Percentiles rank a stretch among this genome's conserved stretches.
Conservation (phyloP, 441 rosid species). For the Erodium trifolium region DNA sequence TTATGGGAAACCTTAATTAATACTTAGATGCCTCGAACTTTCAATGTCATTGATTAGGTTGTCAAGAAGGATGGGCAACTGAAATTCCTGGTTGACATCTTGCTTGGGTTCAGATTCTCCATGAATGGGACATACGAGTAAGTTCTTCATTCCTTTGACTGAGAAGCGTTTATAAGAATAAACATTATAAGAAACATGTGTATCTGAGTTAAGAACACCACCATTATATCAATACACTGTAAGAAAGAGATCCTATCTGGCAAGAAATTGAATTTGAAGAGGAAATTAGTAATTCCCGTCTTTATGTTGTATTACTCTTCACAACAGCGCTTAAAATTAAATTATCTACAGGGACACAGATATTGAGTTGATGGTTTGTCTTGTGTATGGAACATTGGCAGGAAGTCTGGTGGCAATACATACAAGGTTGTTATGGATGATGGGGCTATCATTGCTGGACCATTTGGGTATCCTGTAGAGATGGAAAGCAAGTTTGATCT, state of each 20-base stretch:
- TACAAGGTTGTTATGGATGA: conserved; percentile 68
- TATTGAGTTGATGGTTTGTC: not conserved
- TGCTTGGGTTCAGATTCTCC: conserved; percentile 76
- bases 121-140: conserved; percentile 64
- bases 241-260: too few species aligned
- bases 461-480: conserved; percentile 62
- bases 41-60: conserved; percentile 32
- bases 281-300: too few species aligned
- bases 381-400: conserved; percentile 18
- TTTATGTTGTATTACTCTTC: too few species aligned
- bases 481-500: conserved; percentile 51
- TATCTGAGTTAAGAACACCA: too few species aligned
- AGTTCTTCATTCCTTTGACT: conserved; percentile 20
- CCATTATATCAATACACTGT: too few species aligned
- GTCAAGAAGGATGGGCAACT: conserved; percentile 48
- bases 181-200: not conserved
- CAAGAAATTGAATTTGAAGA: too few species aligned
- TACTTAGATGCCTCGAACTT: conserved; percentile 3
- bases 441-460: conserved; percentile 67
- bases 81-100: conserved; percentile 57
- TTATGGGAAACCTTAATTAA: not conserved
- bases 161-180: too few species aligned
- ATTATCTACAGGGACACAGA: not conserved
- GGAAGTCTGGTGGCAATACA: conserved; percentile 38
- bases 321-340: too few species aligned